Base-by-base conservation (phyloP, 2,329 filamentous ascomycete species). In the Gaeumannomyces tritici region DNA sequence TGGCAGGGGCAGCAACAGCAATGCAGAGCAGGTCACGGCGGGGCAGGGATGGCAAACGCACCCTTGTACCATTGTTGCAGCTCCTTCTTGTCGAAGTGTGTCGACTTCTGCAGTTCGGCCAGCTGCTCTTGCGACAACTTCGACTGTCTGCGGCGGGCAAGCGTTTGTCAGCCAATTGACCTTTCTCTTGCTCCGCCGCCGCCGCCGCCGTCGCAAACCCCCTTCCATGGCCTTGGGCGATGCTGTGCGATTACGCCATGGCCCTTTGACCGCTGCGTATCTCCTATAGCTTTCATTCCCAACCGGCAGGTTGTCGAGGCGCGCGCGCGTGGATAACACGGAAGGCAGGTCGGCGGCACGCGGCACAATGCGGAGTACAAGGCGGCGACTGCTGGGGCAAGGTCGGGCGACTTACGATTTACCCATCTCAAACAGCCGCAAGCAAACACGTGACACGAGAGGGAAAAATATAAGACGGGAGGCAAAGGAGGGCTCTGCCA, bases 31-130 rank as follows among this genome's bases (percentile, higher is more conserved):
- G 59, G 29, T 42, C n/a, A 33, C 26, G 59, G 42, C 54, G 62
- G 57, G 28, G 57, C 31, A 62, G 59, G 47, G 24, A 33, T 27
- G 24, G 57, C 13, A 55, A 28, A 65, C 86, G 67, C 77, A 96
- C 95, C 95, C 84, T 98, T 98, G 79, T 99, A 98, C 95, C 95
- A 99, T 87, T 98, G 93, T 76, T 99, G 95, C 74, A 99, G 78
- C 78, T 99, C 95, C 82, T 98, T 98, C 88, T 97, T 97, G 78
- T 99, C 95, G 73, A 99, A 99, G 77, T 98, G 92, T 67, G 95
- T 99, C 65, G 92, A 92, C 81, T 91, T 95, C 75, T 98, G 93
- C 69, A 99, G 87, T 77, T 99, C 95, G 68, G 85, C 86, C 73
- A 99, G 89, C 83, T 99, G 92, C 77, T 96, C 89, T 75, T 95